Evolutionary conservation across 352 stramenopile genomes (phyloP).

Genomic region (Globisporangium abappressorium): DNA sequence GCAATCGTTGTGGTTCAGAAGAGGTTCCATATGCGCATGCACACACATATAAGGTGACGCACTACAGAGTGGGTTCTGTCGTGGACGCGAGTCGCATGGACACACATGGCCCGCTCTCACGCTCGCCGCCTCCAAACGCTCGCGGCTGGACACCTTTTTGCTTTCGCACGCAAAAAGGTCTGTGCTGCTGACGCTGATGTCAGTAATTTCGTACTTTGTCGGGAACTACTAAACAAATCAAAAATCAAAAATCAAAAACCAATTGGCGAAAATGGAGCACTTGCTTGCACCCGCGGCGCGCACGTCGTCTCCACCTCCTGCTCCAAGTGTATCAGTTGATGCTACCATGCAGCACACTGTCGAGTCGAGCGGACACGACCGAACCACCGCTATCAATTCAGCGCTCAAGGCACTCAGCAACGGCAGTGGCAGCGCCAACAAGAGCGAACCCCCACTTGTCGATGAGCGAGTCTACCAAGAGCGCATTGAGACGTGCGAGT

Average conservation of each 20-base stretch:
- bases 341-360: background rate
- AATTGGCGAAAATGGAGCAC: background rate
- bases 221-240: background rate
- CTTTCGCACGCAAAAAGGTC: no score
- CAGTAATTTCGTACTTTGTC: background rate
- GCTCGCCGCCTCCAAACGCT: no score
- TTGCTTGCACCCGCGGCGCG: background rate
- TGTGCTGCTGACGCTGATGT: no score
- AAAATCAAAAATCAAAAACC: background rate
- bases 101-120: no score
- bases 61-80: no score
- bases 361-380: background rate
- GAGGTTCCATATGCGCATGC: no score
- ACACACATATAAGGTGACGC: no score
- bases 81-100: no score
- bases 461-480: constrained; percentile 4
- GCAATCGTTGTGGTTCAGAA: background rate
- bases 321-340: background rate
- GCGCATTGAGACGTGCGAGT: constrained; percentile 12
- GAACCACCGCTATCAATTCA: background rate
- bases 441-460: background rate
- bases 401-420: background rate
- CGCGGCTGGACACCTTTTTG: no score
- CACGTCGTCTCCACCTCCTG: background rate
- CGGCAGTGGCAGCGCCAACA: background rate